Conservation (phyloP, 441 rosid species). For the Daphne laureola region DNA sequence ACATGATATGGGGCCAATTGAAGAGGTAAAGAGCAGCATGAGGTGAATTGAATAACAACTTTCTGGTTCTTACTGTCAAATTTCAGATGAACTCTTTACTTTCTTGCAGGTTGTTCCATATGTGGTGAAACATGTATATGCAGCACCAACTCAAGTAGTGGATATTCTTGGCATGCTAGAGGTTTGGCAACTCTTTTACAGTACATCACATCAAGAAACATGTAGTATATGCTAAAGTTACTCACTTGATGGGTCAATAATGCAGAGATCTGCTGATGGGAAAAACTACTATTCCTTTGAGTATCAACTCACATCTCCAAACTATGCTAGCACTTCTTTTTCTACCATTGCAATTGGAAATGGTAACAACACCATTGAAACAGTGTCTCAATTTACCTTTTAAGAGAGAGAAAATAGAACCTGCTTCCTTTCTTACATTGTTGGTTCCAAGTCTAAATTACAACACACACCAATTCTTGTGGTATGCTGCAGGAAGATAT, state of each 20-base stretch:
- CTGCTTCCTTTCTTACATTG: too few relatives aligned
- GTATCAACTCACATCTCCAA: conserved; percentile 59
- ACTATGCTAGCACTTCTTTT: conserved; percentile 56
- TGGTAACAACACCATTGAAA: conserved; percentile 38
- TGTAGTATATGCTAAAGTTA: not conserved
- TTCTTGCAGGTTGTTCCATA: conserved; percentile 45
- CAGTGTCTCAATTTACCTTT: not conserved
- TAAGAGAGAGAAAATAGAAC: not conserved
- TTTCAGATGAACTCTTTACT: conserved; percentile 4
- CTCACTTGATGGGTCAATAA: conserved; percentile 1
- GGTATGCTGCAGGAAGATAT: conserved; percentile 41
- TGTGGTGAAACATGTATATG: conserved; percentile 52
- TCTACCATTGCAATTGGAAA: conserved; percentile 76
- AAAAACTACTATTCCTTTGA: conserved; percentile 77
- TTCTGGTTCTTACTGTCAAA: not conserved
- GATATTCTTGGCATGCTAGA: conserved; percentile 47
- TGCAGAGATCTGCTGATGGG: conserved; percentile 67
- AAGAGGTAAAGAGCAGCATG: conserved; percentile 33
- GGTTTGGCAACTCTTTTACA: conserved; percentile 26
- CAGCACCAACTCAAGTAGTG: conserved; percentile 68
- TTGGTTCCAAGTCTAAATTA: too few relatives aligned
- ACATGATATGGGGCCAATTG: conserved; percentile 70
- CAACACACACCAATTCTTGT: too few relatives aligned
- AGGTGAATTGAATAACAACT: not conserved
- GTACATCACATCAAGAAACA: not conserved